These are phyloP conservation scores for Penicillium simplicissimum DNA, from an alignment of 495 filamentous ascomycete species.

Conservation along the genomic window DNA sequence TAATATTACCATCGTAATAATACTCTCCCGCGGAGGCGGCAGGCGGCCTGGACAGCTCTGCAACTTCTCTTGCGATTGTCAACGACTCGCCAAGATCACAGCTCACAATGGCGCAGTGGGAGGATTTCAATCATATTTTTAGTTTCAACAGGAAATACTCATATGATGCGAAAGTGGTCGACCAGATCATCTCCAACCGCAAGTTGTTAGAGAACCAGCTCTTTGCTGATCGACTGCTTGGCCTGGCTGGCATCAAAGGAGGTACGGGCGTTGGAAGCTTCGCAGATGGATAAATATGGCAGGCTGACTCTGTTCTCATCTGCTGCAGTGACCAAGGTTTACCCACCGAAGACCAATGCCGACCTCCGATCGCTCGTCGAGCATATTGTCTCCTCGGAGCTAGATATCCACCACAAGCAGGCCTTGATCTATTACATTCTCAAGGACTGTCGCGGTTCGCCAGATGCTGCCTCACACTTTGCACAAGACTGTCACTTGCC, in stretches of 20 bases:
- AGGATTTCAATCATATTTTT: constrained; percentile 65
- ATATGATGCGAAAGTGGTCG: constrained; percentile 57
- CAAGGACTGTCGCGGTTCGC: constrained; percentile 63
- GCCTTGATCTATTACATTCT: constrained; percentile 80
- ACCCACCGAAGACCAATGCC: constrained; percentile 66
- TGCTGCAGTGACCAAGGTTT: constrained; percentile 54
- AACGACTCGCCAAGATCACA: background rate
- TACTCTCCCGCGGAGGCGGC: constrained; percentile 22
- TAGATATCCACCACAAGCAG: constrained; percentile 71
- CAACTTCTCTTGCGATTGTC: constrained; percentile 5
- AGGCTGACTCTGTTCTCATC: background rate
- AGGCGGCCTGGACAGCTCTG: constrained; percentile 2
- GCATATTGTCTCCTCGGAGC: constrained; percentile 58
- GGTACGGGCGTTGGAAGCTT: constrained; percentile 43
- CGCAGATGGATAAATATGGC: background rate
- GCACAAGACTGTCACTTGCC: constrained; percentile 61
- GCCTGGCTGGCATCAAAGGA: constrained; percentile 66
- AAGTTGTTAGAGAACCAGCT: constrained; percentile 63
- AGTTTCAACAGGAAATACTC: constrained; percentile 60
- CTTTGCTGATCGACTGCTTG: constrained; percentile 73
- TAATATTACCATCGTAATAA: constrained; percentile 27
- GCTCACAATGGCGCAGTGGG: constrained; percentile 45
- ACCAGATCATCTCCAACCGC: constrained; percentile 62
- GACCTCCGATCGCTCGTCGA: constrained; percentile 65
- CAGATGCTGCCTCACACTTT: constrained; percentile 50